Conservation (phyloP, 805 yeast genomes). For the Zygosaccharomyces bailii region DNA sequence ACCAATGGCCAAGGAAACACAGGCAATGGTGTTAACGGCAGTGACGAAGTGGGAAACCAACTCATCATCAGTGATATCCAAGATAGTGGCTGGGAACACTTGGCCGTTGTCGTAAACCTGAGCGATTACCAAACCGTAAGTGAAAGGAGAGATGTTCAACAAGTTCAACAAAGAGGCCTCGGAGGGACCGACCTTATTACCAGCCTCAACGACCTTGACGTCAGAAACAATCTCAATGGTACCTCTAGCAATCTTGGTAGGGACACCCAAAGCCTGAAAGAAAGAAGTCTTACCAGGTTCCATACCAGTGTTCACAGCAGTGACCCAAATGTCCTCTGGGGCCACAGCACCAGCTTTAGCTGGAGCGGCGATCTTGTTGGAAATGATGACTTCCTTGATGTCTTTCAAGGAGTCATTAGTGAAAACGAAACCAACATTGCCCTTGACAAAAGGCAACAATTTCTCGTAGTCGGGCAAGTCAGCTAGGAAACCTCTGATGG, state of each 20-base stretch:
- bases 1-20: conserved; percentile 94
- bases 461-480: conserved; percentile 97
- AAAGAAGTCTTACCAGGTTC: conserved; percentile 99
- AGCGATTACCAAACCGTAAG: conserved; percentile 94
- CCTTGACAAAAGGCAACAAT: conserved; percentile 89
- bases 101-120: conserved; percentile 99
- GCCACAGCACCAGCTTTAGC: conserved; percentile 99
- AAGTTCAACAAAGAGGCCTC: conserved; percentile 98
- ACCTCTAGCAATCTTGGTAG: conserved; percentile 99
- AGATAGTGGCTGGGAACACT: conserved; percentile 92
- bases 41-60: conserved; percentile 86
- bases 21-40: conserved; percentile 91
- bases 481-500: conserved; percentile 89
- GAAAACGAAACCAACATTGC: conserved; percentile 99
- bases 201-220: conserved; percentile 88
- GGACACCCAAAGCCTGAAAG: conserved; percentile 99
- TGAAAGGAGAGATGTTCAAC: conserved; percentile 99
- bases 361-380: conserved; percentile 99
- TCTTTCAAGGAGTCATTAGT: conserved; percentile 92
- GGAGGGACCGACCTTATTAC: conserved; percentile 94
- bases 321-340: conserved; percentile 95
- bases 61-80: conserved; percentile 98
- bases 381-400: conserved; percentile 80
- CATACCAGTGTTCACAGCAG: conserved; percentile 99
- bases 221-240: conserved; percentile 98